phyloP scores from a whole-genome alignment of 176 grass and related monocot genomes.

The Ampelocalamus luodianensis region DNA sequence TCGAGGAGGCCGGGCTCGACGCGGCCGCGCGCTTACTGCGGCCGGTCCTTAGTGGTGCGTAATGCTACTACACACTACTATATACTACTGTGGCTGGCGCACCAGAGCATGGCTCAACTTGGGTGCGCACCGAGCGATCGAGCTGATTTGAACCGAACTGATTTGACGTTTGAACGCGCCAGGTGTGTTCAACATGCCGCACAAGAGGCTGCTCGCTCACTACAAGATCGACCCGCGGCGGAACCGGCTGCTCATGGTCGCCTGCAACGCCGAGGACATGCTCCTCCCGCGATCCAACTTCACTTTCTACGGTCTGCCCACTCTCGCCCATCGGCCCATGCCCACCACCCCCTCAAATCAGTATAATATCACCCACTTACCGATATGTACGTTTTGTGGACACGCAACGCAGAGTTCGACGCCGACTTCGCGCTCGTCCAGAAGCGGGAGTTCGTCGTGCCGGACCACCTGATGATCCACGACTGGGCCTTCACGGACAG shows the following conservation, averaged over 20 bases:
- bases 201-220: constrained; percentile 83
- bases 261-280: constrained; percentile 96
- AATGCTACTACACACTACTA: background rate
- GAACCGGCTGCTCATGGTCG: constrained; percentile 71
- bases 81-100: background rate
- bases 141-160: constrained; percentile 33
- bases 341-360: background rate
- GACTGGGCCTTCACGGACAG: constrained; percentile 91
- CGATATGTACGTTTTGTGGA: background rate
- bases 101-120: background rate
- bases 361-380: background rate
- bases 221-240: constrained; percentile 77
- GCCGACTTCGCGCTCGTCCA: constrained; percentile 58
- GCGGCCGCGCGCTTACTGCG: constrained; percentile 62
- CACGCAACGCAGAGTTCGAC: constrained; percentile 65
- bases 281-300: constrained; percentile 89
- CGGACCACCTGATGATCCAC: constrained; percentile 94
- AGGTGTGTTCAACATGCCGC: constrained; percentile 81
- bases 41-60: constrained; percentile 61
- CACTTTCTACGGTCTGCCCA: constrained; percentile 70
- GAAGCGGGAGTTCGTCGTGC: constrained; percentile 79
- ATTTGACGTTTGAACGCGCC: constrained; percentile 48
- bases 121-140: background rate
- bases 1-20: constrained; percentile 57
- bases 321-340: background rate